These are phyloP conservation scores for Gryganskiella cystojenkinii DNA, from an alignment of 192 early-diverging fungal species.

Conservation along the genomic window DNA sequence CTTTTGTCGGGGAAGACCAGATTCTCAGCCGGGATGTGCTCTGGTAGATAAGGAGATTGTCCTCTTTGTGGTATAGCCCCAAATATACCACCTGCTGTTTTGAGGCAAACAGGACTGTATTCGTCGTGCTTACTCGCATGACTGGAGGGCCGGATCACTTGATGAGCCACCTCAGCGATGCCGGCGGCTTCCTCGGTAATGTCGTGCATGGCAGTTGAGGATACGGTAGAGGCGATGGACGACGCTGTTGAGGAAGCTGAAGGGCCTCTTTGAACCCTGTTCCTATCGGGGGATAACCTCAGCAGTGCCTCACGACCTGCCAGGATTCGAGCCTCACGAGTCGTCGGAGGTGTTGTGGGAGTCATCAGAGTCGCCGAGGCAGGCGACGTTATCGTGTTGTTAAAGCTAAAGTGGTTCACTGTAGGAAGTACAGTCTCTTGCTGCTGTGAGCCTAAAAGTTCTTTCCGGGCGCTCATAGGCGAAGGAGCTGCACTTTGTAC, in stretches of 20 bases:
- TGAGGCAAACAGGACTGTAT: background rate
- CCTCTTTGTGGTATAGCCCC: constrained; percentile 26
- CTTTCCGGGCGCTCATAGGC: constrained; percentile 9
- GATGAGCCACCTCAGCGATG: too few species aligned
- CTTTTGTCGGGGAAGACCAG: constrained; percentile 44
- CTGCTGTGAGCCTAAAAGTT: background rate
- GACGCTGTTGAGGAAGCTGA: constrained; percentile 34
- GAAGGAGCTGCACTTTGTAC: constrained; percentile 3
- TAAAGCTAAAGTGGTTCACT: background rate
- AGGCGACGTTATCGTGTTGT: constrained; percentile 16
- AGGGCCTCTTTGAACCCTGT: constrained; percentile 11
- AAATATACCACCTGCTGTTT: constrained; percentile 20
- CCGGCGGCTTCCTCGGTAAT: background rate
- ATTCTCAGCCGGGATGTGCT: constrained; percentile 11
- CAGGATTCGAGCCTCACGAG: constrained; percentile 26
- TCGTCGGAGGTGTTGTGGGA: constrained; percentile 36
- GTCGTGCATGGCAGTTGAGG: background rate
- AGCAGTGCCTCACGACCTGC: constrained; percentile 38
- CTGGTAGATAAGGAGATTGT: background rate
- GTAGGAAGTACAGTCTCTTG: constrained; percentile 4
- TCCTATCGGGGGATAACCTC: constrained; percentile 13
- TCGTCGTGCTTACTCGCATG: too few species aligned
- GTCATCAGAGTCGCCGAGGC: constrained; percentile 26
- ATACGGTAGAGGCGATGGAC: background rate
- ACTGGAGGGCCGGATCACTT: too few species aligned